Evolutionary conservation across 2,329 filamentous ascomycete species (phyloP).

Genomic region (Eutypella sp.): DNA sequence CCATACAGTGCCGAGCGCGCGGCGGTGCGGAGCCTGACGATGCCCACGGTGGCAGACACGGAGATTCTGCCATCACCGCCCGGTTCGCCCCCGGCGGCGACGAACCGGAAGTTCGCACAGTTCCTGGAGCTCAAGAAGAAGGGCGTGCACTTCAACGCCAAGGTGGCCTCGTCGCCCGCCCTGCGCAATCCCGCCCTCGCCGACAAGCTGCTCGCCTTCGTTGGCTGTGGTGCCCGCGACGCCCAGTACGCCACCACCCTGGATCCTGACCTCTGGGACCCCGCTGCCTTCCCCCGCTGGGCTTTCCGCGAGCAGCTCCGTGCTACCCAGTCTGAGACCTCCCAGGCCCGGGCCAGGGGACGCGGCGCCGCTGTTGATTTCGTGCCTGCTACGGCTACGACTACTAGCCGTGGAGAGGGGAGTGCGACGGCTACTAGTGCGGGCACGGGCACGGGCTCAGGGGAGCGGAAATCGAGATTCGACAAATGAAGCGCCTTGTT

Average conservation of each 20-base stretch:
- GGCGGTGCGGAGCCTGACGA: slow-evolving; percentile 65
- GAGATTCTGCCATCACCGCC: slow-evolving; percentile 71
- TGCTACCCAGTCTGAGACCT: slow-evolving; percentile 41
- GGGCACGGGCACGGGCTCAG: background rate
- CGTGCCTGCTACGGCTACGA: slow-evolving; percentile 30
- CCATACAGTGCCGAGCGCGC: slow-evolving; percentile 64
- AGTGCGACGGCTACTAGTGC: slow-evolving; percentile 26
- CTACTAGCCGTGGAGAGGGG: slow-evolving; percentile 19
- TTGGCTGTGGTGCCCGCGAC: slow-evolving; percentile 41
- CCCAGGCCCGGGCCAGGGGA: slow-evolving; percentile 39
- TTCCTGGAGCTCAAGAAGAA: slow-evolving; percentile 75
- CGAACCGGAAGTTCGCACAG: slow-evolving; percentile 64
- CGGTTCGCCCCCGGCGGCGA: slow-evolving; percentile 45
- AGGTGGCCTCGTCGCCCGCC: slow-evolving; percentile 60
- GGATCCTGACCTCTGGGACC: slow-evolving; percentile 52
- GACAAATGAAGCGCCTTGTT: slow-evolving; percentile 19
- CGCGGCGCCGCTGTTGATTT: slow-evolving; percentile 46
- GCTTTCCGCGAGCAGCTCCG: slow-evolving; percentile 48
- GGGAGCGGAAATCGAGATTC: slow-evolving; percentile 31
- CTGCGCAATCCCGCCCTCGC: slow-evolving; percentile 68
- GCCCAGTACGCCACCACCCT: slow-evolving; percentile 65
- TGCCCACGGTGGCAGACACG: slow-evolving; percentile 67
- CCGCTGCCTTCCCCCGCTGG: slow-evolving; percentile 48
- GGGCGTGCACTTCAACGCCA: slow-evolving; percentile 73
- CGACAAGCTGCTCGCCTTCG: slow-evolving; percentile 69